Percentiles rank a stretch among this genome's conserved stretches.
Evolutionary conservation across 768 basidiomycete species (phyloP).

Genomic region (Mycena vulgaris): DNA sequence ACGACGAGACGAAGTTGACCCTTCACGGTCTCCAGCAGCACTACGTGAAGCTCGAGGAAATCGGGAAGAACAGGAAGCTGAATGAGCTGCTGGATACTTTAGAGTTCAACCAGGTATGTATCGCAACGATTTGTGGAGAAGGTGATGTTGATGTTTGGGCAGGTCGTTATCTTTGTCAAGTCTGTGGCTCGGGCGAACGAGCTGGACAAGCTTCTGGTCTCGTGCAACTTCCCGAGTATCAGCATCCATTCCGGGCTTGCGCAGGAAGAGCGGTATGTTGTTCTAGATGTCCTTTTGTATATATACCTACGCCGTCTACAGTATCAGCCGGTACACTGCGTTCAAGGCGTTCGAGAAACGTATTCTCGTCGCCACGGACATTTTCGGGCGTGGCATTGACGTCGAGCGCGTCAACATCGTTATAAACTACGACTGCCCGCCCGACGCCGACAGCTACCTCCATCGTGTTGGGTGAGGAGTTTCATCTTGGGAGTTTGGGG

Average conservation of each 20-base stretch:
- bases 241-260: slow-evolving; percentile 95
- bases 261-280: slow-evolving; percentile 94
- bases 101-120: slow-evolving; percentile 95
- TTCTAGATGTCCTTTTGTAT: not conserved
- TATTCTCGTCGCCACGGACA: slow-evolving; percentile 98
- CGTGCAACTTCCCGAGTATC: slow-evolving; percentile 99
- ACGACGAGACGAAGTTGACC: slow-evolving; percentile 98
- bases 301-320: slow-evolving; percentile 47
- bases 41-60: slow-evolving; percentile 97
- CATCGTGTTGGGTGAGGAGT: slow-evolving; percentile 92
- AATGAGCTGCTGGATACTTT: slow-evolving; percentile 96
- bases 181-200: slow-evolving; percentile 97
- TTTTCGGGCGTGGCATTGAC: slow-evolving; percentile 99
- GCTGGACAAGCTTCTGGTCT: slow-evolving; percentile 94
- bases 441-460: slow-evolving; percentile 97
- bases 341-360: slow-evolving; percentile 99
- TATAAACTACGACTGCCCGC: slow-evolving; percentile 98
- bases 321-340: slow-evolving; percentile 95
- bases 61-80: slow-evolving; percentile 95
- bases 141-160: slow-evolving; percentile 3
- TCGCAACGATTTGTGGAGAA: not conserved
- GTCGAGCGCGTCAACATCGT: slow-evolving; percentile 99
- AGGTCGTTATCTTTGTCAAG: slow-evolving; percentile 99
- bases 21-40: slow-evolving; percentile 99
- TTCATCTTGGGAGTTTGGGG: not conserved